Base-by-base conservation (phyloP, 176 grass and related monocot genomes). In the Pharus latifolius region DNA sequence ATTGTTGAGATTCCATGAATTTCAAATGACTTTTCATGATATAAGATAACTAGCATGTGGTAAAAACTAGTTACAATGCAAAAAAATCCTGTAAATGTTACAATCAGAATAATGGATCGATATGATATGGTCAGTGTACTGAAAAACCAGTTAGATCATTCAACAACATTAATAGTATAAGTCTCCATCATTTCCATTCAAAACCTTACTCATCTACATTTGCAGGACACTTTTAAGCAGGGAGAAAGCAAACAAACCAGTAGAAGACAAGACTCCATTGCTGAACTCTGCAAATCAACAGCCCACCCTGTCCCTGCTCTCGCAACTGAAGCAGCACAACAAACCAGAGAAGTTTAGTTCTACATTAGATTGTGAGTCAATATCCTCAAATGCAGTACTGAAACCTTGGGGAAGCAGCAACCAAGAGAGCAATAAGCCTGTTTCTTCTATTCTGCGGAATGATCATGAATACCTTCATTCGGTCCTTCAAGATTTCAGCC, bases 401-500 rank as follows among this genome's bases (percentile, higher is more conserved):
- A 85, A 85, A 74, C 61, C 66, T 33, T 84, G 84, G 63, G 72
- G 65, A 38, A 84, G 51, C 66, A 79, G 68, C 50, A 88, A 78
- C 77, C 73, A 54, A 60, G 54, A 77, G 72, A 81, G 49, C 65
- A 77, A 73, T 17, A 83, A 65, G 55, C 71, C 69, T 24, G 42
- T 77, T 74, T 57, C 79, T 53, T 75, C 38, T 62, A 60, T 33
- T 3, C 38, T 65, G 20, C 60, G 35, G 45, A 74, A 69, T 31
- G 76, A 83, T 57, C 69, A 49, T 44, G 85, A 84, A 2, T 82
- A 68, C 16, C 81, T 87, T 27, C 81, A 83, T 14, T 87, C 74
- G 34, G 77, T 82, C 50, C 84, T 92, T 73, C 77, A 85, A 66
- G 80, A 82, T 82, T 92, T 92, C 73, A 82, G 78, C 34, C 33